These are phyloP conservation scores for Neonothopanus nambi DNA, from an alignment of 1,284 basidiomycete genomes.

Conservation along the genomic window DNA sequence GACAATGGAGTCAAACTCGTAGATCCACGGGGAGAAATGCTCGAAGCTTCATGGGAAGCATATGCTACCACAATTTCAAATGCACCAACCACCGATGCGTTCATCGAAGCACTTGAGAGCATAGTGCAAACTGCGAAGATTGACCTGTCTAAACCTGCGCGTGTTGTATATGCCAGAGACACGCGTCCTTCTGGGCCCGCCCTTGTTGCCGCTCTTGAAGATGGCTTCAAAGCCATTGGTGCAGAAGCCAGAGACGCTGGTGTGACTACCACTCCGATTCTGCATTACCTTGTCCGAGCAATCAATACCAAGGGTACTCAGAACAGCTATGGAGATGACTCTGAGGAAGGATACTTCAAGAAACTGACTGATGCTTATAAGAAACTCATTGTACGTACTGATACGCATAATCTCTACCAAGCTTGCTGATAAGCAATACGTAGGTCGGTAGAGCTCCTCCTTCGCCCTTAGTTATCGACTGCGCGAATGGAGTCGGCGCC, in stretches of 20 bases:
- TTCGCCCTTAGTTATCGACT: conserved; percentile 82
- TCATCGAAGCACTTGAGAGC: conserved; percentile 66
- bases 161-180: conserved; percentile 90
- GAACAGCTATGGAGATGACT: conserved; percentile 82
- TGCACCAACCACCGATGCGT: conserved; percentile 70
- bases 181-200: conserved; percentile 88
- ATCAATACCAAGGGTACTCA: conserved; percentile 83
- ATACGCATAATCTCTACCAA: conserved; percentile 5
- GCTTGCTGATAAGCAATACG: conserved; percentile 14
- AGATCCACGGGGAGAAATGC: conserved; percentile 98
- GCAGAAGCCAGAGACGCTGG: conserved; percentile 72
- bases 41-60: conserved; percentile 92
- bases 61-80: conserved; percentile 93
- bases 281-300: conserved; percentile 93
- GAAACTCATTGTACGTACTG: conserved; percentile 74
- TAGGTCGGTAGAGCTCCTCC: conserved; percentile 64
- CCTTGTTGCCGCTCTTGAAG: conserved; percentile 82
- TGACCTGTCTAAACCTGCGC: conserved; percentile 76
- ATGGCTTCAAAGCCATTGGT: conserved; percentile 77
- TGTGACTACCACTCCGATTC: conserved; percentile 90
- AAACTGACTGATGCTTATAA: conserved; percentile 89
- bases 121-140: conserved; percentile 75
- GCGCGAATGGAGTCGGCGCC: conserved; percentile 97
- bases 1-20: conserved; percentile 99
- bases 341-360: conserved; percentile 83